Percentiles rank a stretch among this genome's conserved stretches.
Conservation (phyloP, 352 stramenopile species). For the Globisporangium cederbergense region DNA sequence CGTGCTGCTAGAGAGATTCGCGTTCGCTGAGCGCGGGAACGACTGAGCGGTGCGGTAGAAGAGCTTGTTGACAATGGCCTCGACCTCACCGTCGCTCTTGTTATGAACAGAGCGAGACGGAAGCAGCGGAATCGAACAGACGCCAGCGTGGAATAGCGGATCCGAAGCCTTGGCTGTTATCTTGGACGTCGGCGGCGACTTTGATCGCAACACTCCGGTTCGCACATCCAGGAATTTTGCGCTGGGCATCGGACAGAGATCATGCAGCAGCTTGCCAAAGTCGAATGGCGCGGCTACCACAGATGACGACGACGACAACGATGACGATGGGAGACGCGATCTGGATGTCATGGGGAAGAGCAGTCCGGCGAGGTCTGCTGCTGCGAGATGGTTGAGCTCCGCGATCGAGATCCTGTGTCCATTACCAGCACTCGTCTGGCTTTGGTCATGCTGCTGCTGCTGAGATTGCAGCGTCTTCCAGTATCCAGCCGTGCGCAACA, state of each 20-base stretch:
- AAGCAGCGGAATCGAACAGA: slow-evolving; percentile 6
- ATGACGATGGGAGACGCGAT: neutral
- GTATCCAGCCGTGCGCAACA: slow-evolving; percentile 49
- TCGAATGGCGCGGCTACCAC: slow-evolving; percentile 35
- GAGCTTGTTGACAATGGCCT: slow-evolving; percentile 6
- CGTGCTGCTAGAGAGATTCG: slow-evolving; percentile 5
- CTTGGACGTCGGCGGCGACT: neutral
- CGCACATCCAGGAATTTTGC: slow-evolving; percentile 59
- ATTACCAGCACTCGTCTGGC: too few relatives aligned
- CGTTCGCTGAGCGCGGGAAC: slow-evolving; percentile 6
- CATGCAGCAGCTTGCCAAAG: slow-evolving; percentile 51
- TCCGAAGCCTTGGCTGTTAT: neutral
- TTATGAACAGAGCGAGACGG: neutral
- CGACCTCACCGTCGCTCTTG: neutral
- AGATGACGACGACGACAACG: neutral
- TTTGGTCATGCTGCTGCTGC: neutral
- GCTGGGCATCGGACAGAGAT: slow-evolving; percentile 52
- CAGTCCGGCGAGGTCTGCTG: slow-evolving; percentile 55
- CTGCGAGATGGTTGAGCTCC: slow-evolving; percentile 59
- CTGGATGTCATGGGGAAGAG: slow-evolving; percentile 37
- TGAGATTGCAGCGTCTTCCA: slow-evolving; percentile 37
- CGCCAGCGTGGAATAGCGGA: slow-evolving; percentile 15
- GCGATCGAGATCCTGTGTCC: slow-evolving; percentile 34
- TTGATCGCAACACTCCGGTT: neutral
- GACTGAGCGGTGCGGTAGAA: slow-evolving; percentile 17